phyloP scores from a whole-genome alignment of 2,329 filamentous ascomycete species.

The Ophiobolus disseminans region DNA sequence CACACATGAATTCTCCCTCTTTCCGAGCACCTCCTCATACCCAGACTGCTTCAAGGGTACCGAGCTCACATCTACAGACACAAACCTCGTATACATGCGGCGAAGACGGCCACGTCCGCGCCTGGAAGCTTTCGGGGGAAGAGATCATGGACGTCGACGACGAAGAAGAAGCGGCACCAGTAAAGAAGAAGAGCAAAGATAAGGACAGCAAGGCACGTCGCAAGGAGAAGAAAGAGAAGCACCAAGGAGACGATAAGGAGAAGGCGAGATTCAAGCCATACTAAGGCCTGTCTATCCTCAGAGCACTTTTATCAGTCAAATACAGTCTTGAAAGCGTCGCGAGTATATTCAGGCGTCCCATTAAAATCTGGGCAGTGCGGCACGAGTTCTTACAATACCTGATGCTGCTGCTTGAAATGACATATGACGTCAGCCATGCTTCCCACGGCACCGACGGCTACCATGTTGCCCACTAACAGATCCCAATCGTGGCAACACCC shows the following conservation, averaged over 20 bases:
- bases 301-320: background rate
- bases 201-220: slow-evolving; percentile 39
- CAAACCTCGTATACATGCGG: slow-evolving; percentile 55
- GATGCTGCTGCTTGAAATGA: background rate
- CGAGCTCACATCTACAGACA: slow-evolving; percentile 26
- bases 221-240: slow-evolving; percentile 45
- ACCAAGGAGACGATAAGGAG: slow-evolving; percentile 37
- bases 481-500: too few relatives aligned
- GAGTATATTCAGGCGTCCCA: too few relatives aligned
- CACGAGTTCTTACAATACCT: background rate
- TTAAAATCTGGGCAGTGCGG: too few relatives aligned
- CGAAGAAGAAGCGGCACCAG: slow-evolving; percentile 23
- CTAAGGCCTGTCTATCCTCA: slow-evolving; percentile 11
- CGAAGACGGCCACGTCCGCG: slow-evolving; percentile 56
- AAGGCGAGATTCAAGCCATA: slow-evolving; percentile 51
- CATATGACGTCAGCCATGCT: background rate
- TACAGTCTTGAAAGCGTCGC: too few relatives aligned
- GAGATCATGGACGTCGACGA: slow-evolving; percentile 38
- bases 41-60: background rate
- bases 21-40: background rate
- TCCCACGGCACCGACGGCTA: background rate
- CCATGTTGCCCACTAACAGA: too few relatives aligned
- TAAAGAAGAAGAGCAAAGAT: slow-evolving; percentile 30
- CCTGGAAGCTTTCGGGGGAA: slow-evolving; percentile 47
- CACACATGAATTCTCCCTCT: too few relatives aligned